Conservation (phyloP, 208 protist genomes). For the Leishmania martiniquensis region DNA sequence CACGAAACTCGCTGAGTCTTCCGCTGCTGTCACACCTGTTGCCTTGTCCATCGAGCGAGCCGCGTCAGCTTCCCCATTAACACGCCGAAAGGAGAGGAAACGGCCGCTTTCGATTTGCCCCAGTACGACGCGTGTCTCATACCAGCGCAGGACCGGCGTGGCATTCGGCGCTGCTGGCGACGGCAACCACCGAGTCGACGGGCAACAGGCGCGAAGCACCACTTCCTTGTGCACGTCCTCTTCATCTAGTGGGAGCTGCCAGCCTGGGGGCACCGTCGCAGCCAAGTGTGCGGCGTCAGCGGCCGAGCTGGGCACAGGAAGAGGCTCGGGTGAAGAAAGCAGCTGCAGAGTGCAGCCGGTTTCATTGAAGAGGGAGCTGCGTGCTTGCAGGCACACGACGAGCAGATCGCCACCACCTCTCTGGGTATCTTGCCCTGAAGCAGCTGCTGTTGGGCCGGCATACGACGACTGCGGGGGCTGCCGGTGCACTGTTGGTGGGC, state of each 20-base stretch:
- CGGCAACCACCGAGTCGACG: conserved; percentile 23
- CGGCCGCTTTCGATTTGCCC: conserved; percentile 33
- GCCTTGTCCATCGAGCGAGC: neutral
- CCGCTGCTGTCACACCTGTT: neutral
- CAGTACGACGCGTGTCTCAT: conserved; percentile 30
- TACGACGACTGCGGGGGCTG: neutral
- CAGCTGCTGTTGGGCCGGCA: neutral
- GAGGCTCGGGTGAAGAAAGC: neutral
- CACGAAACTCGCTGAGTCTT: neutral
- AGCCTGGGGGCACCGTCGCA: conserved; percentile 26
- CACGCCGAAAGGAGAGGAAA: conserved; percentile 23
- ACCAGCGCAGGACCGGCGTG: conserved; percentile 14
- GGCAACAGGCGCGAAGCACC: conserved; percentile 27
- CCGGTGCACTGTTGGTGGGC: neutral
- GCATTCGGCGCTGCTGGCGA: neutral
- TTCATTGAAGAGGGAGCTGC: conserved; percentile 49
- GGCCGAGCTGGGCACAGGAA: neutral
- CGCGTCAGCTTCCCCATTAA: neutral
- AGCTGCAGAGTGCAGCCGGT: conserved; percentile 49
- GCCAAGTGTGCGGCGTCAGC: neutral
- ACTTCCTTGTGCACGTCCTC: conserved; percentile 25
- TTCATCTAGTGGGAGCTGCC: conserved; percentile 32
- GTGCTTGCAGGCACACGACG: conserved; percentile 60
- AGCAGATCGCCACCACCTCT: conserved; percentile 38
- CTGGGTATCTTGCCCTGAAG: neutral